phyloP scores from a whole-genome alignment of 169 alveolate genomes.

The Babesia sp. region DNA sequence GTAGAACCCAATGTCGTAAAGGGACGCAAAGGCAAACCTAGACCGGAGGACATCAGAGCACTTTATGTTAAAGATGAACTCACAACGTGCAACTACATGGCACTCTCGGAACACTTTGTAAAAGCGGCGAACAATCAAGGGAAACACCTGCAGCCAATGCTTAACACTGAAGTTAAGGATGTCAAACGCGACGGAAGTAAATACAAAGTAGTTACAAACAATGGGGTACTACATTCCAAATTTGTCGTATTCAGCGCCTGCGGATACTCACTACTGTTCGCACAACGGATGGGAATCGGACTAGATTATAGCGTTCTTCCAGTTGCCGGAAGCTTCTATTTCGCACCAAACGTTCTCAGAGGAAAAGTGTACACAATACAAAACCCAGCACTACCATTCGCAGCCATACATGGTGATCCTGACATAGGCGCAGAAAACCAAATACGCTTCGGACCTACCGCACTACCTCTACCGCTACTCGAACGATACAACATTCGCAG shows the following conservation, averaged over 20 bases:
- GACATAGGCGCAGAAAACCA: slow-evolving; percentile 75
- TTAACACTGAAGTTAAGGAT: slow-evolving; percentile 71
- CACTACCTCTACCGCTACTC: slow-evolving; percentile 83
- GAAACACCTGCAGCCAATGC: slow-evolving; percentile 58
- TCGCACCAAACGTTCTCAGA: slow-evolving; percentile 72
- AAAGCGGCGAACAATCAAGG: slow-evolving; percentile 61
- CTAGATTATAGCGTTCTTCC: slow-evolving; percentile 82
- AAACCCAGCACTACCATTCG: slow-evolving; percentile 83
- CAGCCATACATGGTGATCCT: slow-evolving; percentile 88
- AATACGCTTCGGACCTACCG: slow-evolving; percentile 86
- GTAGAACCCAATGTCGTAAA: slow-evolving; percentile 81
- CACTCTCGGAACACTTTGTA: slow-evolving; percentile 73
- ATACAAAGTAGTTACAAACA: slow-evolving; percentile 65
- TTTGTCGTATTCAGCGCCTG: slow-evolving; percentile 86
- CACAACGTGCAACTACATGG: slow-evolving; percentile 78
- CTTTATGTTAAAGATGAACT: slow-evolving; percentile 75
- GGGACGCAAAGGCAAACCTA: not conserved
- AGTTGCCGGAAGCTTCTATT: slow-evolving; percentile 85
- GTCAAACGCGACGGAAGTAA: slow-evolving; percentile 64
- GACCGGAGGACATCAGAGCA: slow-evolving; percentile 72
- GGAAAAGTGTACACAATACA: slow-evolving; percentile 87
- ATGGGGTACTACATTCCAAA: slow-evolving; percentile 66
- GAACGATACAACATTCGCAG: slow-evolving; percentile 79
- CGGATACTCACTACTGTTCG: slow-evolving; percentile 82
- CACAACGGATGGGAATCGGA: slow-evolving; percentile 83